Evolutionary conservation across 2,329 filamentous ascomycete species (phyloP).

Genomic region (Plectosphaerella plurivora): DNA sequence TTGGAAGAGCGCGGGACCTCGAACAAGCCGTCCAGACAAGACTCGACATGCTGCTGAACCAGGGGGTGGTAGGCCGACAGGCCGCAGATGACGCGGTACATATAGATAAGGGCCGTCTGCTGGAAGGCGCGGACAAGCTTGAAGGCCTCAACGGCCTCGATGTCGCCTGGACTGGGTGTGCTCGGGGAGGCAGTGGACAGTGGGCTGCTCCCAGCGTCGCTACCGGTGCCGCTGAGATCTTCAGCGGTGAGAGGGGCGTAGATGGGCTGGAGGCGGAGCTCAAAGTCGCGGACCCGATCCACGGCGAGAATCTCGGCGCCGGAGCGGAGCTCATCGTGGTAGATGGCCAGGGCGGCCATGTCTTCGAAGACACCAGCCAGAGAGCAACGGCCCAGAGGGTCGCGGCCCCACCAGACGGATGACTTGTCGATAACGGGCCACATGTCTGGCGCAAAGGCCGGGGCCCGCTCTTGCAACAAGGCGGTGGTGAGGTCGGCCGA

Average conservation of each 20-base stretch:
- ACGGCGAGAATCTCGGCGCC: conserved; percentile 20
- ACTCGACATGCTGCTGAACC: conserved; percentile 32
- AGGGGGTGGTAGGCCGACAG: conserved; percentile 30
- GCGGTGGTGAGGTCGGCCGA: conserved; percentile 37
- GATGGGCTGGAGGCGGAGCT: conserved; percentile 17
- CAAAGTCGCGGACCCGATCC: conserved; percentile 20
- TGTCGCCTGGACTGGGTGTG: conserved; percentile 11
- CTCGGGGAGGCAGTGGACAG: conserved; percentile 1
- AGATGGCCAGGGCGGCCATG: conserved; percentile 21
- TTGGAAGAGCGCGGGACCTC: conserved; percentile 29
- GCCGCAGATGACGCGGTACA: conserved; percentile 35
- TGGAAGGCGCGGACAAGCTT: conserved; percentile 33
- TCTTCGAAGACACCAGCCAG: conserved; percentile 27
- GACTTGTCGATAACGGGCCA: conserved; percentile 33
- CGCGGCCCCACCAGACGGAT: conserved; percentile 36
- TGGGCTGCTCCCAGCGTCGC: neutral
- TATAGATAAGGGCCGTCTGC: conserved; percentile 34
- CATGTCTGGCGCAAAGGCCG: conserved; percentile 28
- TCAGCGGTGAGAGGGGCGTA: conserved; percentile 21
- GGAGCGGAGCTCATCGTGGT: conserved; percentile 14
- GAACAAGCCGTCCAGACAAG: conserved; percentile 29
- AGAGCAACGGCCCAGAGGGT: conserved; percentile 26
- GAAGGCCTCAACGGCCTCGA: conserved; percentile 25
- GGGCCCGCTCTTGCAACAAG: conserved; percentile 29
- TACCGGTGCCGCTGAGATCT: conserved; percentile 6